Evolutionary conservation across 768 basidiomycete genomes (phyloP).

Genomic region (Termitomyces eurrhizus): DNA sequence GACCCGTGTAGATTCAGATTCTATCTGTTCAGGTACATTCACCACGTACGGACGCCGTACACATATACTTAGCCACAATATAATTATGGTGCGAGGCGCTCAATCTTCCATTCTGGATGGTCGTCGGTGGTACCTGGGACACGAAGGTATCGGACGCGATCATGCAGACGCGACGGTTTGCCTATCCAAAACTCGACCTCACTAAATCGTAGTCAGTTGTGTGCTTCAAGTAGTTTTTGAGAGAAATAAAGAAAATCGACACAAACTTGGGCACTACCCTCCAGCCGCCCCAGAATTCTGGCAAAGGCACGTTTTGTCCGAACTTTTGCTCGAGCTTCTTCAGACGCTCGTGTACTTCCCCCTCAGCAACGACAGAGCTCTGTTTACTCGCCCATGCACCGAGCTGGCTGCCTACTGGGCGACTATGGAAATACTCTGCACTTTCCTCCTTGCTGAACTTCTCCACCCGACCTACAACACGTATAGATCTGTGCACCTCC

Average conservation of each 20-base stretch:
- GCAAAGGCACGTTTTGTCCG: conserved; percentile 61
- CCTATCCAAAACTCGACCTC: conserved; percentile 99
- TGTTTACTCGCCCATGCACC: conserved; percentile 96
- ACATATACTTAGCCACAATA: neutral
- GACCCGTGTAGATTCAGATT: neutral
- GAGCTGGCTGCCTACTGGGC: conserved; percentile 80
- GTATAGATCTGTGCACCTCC: conserved; percentile 74
- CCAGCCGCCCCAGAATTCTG: conserved; percentile 97
- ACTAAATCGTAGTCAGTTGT: conserved; percentile 35
- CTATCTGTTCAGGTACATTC: neutral
- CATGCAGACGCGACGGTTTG: conserved; percentile 90
- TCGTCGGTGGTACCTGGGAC: conserved; percentile 43
- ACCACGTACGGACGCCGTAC: neutral
- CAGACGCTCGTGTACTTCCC: conserved; percentile 59
- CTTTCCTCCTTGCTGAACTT: conserved; percentile 69
- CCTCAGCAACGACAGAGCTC: conserved; percentile 74
- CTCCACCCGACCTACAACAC: conserved; percentile 85
- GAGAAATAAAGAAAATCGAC: neutral
- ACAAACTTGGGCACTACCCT: conserved; percentile 85
- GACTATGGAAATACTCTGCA: conserved; percentile 74
- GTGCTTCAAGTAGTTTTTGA: neutral
- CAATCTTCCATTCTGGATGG: conserved; percentile 66
- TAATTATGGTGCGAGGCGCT: conserved; percentile 69
- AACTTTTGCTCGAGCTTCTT: conserved; percentile 58
- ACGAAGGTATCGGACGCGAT: conserved; percentile 79